Conservation (phyloP, 108 stramenopile genomes). For the Nitzschia sp. region DNA sequence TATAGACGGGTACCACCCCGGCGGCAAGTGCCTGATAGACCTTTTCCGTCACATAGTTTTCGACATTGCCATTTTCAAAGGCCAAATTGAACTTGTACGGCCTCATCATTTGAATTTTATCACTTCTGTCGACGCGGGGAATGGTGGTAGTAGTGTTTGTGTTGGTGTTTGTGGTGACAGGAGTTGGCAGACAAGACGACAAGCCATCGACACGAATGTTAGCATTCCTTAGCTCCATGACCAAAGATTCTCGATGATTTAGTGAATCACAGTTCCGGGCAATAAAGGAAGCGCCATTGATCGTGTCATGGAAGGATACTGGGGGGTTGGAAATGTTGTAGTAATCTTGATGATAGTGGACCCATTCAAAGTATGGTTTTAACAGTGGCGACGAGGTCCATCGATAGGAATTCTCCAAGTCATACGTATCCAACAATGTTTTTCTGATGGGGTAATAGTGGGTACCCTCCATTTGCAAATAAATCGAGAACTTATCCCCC, state of each 20-base stretch:
- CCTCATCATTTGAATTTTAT: constrained; percentile 45
- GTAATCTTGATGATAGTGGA: constrained; percentile 17
- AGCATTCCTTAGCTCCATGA: constrained; percentile 29
- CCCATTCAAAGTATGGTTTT: constrained; percentile 56
- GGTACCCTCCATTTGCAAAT: constrained; percentile 35
- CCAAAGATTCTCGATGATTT: constrained; percentile 57
- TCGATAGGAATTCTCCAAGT: constrained; percentile 38
- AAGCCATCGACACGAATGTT: constrained; percentile 53
- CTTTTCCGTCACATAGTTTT: constrained; percentile 66
- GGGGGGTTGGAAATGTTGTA: constrained; percentile 38
- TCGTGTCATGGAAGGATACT: constrained; percentile 35
- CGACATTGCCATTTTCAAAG: constrained; percentile 46
- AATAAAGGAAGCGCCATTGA: constrained; percentile 54
- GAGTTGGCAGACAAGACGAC: constrained; percentile 30
- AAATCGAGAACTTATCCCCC: constrained; percentile 26
- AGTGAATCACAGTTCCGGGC: constrained; percentile 53
- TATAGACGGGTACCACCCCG: constrained; percentile 51
- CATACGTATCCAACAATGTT: constrained; percentile 5
- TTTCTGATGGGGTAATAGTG: constrained; percentile 30
- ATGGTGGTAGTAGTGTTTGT: too few species aligned
- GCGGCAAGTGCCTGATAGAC: constrained; percentile 42
- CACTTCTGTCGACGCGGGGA: neutral
- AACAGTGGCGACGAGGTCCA: constrained; percentile 54
- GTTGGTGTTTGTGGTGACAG: constrained; percentile 20
- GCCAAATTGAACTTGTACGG: constrained; percentile 57